Evolutionary conservation across 208 protist species (phyloP).

Genomic region (Acanthamoeba healyi): DNA sequence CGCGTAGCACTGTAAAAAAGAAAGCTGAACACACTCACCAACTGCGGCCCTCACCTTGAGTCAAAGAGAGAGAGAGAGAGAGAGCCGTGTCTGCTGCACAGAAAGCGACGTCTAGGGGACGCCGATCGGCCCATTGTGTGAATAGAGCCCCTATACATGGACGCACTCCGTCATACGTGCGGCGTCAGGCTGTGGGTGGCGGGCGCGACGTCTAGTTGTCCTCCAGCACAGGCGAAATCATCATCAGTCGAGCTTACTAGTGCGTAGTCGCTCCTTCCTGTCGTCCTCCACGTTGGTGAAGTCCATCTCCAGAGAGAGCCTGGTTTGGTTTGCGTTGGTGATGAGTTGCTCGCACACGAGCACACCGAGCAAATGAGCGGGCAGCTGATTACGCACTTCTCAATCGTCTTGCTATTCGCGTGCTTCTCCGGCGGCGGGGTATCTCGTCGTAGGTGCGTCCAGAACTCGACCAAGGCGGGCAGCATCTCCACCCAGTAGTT

Average conservation of each 20-base stretch:
- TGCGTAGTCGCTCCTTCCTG: background rate
- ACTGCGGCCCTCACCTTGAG: no score
- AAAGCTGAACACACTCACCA: background rate
- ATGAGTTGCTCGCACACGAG: no score
- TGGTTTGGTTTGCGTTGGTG: background rate
- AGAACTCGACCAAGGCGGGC: constrained; percentile 42
- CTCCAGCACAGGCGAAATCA: background rate
- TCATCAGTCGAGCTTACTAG: background rate
- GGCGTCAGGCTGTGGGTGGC: no score
- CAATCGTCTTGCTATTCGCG: background rate
- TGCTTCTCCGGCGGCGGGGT: constrained; percentile 24
- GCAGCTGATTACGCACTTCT: constrained; percentile 6
- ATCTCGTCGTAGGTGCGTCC: constrained; percentile 23
- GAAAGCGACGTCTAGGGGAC: no score
- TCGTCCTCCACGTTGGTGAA: constrained; percentile 20
- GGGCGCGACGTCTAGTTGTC: no score
- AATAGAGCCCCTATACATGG: background rate
- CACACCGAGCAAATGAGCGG: background rate
- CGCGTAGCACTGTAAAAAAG: background rate
- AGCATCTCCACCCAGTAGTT: constrained; percentile 49
- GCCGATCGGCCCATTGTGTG: no score
- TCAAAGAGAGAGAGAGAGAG: no score
- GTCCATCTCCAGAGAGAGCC: constrained; percentile 19
- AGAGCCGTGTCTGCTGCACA: no score
- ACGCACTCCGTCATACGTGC: background rate